These are phyloP conservation scores for Cordyceps tenuipes DNA, from an alignment of 2,329 filamentous ascomycete species.

Conservation along the genomic window DNA sequence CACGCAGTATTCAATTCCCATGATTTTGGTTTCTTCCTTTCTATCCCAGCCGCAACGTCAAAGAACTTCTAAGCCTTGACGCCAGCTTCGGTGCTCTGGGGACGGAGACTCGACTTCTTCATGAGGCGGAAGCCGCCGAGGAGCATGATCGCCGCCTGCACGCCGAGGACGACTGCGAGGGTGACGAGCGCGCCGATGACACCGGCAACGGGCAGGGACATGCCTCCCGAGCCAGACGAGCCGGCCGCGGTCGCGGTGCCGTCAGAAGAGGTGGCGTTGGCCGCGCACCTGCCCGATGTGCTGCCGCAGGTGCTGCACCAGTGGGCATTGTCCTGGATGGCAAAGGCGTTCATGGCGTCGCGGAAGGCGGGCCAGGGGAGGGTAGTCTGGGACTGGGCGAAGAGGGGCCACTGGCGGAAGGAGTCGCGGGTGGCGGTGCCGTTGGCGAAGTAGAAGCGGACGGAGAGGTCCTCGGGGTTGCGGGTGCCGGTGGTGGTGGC, in stretches of 20 bases:
- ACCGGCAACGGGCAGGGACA: conserved; percentile 67
- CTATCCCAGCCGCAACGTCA: too few species aligned
- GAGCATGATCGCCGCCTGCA: conserved; percentile 35
- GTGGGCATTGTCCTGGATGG: conserved; percentile 51
- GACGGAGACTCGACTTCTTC: conserved; percentile 35
- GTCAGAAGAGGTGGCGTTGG: conserved; percentile 18
- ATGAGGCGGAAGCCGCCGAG: conserved; percentile 38
- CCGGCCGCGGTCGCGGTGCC: conserved; percentile 17
- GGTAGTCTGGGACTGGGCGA: conserved; percentile 45
- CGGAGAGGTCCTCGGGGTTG: conserved; percentile 39
- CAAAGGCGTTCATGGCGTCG: conserved; percentile 53
- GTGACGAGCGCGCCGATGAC: conserved; percentile 69
- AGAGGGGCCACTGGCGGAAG: conserved; percentile 45
- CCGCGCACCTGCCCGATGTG: conserved; percentile 56
- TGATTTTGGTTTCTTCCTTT: not conserved
- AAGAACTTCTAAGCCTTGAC: conserved; percentile 3
- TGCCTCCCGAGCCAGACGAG: conserved; percentile 25
- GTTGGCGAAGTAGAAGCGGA: conserved; percentile 56
- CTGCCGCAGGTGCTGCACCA: conserved; percentile 78
- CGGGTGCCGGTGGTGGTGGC: conserved; percentile 31
- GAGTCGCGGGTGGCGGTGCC: conserved; percentile 47
- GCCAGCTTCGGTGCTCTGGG: conserved; percentile 4
- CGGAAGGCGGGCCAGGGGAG: conserved; percentile 65
- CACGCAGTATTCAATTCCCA: not conserved
- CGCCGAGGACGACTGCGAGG: conserved; percentile 38